Evolutionary conservation across 140 eudicot genomes (phyloP).

Genomic region (Bidens hawaiensis): DNA sequence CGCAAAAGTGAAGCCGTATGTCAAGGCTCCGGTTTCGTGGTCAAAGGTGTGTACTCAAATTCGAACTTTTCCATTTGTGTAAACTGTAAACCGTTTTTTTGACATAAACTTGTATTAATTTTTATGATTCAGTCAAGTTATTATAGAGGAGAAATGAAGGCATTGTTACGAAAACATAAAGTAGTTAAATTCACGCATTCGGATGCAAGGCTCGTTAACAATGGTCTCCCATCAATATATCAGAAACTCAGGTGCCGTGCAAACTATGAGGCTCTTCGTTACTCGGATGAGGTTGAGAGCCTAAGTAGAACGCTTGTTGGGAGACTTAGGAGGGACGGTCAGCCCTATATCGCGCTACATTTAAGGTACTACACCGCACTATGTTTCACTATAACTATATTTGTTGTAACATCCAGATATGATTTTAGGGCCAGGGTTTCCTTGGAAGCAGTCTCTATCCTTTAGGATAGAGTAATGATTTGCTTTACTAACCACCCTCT

Average conservation of each 20-base stretch:
- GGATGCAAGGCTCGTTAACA: slow-evolving; percentile 81
- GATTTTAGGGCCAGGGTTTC: no score
- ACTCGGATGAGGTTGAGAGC: slow-evolving; percentile 66
- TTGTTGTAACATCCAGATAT: no score
- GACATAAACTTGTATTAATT: not conserved
- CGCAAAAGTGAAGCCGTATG: slow-evolving; percentile 38
- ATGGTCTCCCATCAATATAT: slow-evolving; percentile 54
- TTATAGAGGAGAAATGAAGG: slow-evolving; percentile 67
- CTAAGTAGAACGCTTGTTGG: slow-evolving; percentile 54
- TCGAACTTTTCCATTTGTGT: not conserved
- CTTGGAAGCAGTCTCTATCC: no score
- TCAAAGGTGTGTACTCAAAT: slow-evolving; percentile 45
- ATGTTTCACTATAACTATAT: not conserved
- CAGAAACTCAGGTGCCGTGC: slow-evolving; percentile 89
- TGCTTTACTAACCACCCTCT: no score
- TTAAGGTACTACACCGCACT: slow-evolving; percentile 48
- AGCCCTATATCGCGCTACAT: slow-evolving; percentile 82
- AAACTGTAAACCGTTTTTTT: not conserved
- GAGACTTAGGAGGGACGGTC: slow-evolving; percentile 52
- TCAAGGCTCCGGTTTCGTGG: slow-evolving; percentile 89
- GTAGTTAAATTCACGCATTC: slow-evolving; percentile 78
- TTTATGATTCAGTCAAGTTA: slow-evolving; percentile 58
- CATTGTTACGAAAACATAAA: slow-evolving; percentile 56
- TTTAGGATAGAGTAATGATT: no score
- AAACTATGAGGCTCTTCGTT: slow-evolving; percentile 67